Percentiles rank a stretch among this genome's conserved stretches.
These are phyloP conservation scores for Populus euphratica DNA, from an alignment of 345 rosid species.

Conservation along the genomic window DNA sequence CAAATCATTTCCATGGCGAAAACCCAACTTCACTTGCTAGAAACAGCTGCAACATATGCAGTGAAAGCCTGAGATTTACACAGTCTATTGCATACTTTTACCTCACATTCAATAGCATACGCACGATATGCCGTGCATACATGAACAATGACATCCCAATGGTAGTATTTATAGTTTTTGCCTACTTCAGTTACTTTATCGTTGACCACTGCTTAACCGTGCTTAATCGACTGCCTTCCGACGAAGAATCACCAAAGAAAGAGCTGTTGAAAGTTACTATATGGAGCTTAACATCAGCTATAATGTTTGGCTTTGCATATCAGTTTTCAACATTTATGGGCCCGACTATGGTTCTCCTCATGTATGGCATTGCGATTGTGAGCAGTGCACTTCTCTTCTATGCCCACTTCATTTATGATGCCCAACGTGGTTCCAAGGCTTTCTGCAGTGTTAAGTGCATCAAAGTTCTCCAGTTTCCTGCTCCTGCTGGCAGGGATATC, in stretches of 20 bases:
- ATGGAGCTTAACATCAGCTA: conserved; percentile 1
- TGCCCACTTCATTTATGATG: not conserved
- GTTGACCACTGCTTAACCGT: not conserved
- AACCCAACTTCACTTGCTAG: not conserved
- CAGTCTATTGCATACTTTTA: not conserved
- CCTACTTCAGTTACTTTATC: not conserved
- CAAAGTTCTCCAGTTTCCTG: not conserved
- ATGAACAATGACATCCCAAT: not conserved
- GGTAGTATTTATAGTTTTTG: not conserved
- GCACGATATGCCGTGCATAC: not conserved
- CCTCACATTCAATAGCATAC: not conserved
- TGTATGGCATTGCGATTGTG: not conserved
- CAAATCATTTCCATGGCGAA: not conserved
- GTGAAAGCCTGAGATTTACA: not conserved
- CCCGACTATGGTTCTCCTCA: not conserved
- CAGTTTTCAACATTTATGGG: conserved; percentile 1
- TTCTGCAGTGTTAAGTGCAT: not conserved
- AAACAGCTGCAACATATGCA: not conserved
- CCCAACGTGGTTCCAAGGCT: not conserved
- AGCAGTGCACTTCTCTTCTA: not conserved
- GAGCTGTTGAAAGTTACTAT: not conserved
- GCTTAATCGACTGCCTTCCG: not conserved
- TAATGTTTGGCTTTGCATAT: conserved; percentile 3
- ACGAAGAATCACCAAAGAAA: not conserved
- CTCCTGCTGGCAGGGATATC: not conserved